Evolutionary conservation across 225 moss, liverwort and hornwort species (phyloP).

Genomic region (Bryoerythrophyllum caledonicum): DNA sequence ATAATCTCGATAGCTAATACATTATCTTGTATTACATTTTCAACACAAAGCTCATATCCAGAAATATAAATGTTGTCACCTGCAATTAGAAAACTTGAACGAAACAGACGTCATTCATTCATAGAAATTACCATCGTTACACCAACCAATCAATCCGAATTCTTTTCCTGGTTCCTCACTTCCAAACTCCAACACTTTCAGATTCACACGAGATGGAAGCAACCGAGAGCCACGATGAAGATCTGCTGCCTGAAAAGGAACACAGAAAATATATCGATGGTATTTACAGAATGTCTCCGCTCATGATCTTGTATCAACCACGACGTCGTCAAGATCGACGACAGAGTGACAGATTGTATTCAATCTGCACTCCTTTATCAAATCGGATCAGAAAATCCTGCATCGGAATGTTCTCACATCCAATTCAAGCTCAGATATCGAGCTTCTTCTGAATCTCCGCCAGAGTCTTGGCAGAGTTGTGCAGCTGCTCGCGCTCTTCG

Average conservation of each 20-base stretch:
- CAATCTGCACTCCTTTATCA: neutral
- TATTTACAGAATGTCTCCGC: conserved; percentile 25
- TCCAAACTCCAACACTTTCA: neutral
- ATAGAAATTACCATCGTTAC: neutral
- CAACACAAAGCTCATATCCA: too few relatives aligned
- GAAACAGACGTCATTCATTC: too few relatives aligned
- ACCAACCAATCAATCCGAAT: neutral
- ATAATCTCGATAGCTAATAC: too few relatives aligned
- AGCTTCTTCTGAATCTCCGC: conserved; percentile 55
- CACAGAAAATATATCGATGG: neutral
- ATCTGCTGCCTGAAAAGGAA: neutral
- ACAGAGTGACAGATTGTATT: neutral
- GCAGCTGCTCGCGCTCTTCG: conserved; percentile 59
- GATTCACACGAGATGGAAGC: neutral
- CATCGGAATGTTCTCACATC: neutral
- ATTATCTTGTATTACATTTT: neutral
- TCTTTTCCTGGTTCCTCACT: neutral
- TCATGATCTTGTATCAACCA: neutral
- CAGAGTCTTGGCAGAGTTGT: conserved; percentile 55
- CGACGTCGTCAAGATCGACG: conserved; percentile 10
- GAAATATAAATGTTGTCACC: neutral
- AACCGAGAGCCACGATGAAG: neutral
- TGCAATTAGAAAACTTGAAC: neutral
- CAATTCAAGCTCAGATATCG: conserved; percentile 32
- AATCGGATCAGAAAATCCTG: neutral